Percentiles rank a stretch among this genome's conserved stretches.
These are phyloP conservation scores for Arabis alpina DNA, from an alignment of 345 rosid genomes.

Conservation along the genomic window DNA sequence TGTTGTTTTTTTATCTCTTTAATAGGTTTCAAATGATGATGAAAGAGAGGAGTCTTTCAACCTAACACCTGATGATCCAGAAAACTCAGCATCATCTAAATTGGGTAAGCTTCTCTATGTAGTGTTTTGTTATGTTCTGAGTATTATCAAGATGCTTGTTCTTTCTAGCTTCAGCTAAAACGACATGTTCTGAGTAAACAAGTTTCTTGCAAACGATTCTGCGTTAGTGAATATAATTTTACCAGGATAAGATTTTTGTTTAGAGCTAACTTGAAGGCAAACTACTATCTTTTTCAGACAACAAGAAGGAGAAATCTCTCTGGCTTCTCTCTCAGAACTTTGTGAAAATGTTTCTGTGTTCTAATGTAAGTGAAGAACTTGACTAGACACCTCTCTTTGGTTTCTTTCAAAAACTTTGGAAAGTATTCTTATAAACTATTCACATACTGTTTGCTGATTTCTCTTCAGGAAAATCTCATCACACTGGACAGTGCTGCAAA, in stretches of 20 bases:
- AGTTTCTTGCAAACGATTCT: conserved; percentile 7
- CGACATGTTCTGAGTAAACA: background rate
- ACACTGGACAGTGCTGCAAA: conserved; percentile 76
- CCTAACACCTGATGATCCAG: conserved; percentile 51
- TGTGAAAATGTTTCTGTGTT: conserved; percentile 83
- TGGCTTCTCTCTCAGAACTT: conserved; percentile 81
- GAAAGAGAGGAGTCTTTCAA: conserved; percentile 47
- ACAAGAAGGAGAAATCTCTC: conserved; percentile 71
- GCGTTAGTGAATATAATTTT: background rate
- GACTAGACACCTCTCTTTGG: conserved; percentile 10
- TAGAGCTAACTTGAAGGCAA: conserved; percentile 7
- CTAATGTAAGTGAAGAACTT: conserved; percentile 53
- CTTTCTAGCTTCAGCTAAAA: conserved; percentile 16
- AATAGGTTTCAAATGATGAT: conserved; percentile 50
- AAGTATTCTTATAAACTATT: background rate
- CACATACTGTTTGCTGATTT: conserved; percentile 8
- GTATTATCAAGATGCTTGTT: conserved; percentile 10
- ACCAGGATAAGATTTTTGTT: background rate
- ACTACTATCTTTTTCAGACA: conserved; percentile 46
- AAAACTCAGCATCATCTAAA: conserved; percentile 53
- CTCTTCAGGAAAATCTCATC: conserved; percentile 57
- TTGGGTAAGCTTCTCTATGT: conserved; percentile 47
- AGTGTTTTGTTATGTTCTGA: background rate
- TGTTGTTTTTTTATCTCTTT: background rate
- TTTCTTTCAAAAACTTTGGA: background rate